phyloP scores from a whole-genome alignment of 1,139 yeast species.

The Geotrichum phurueaensis region DNA sequence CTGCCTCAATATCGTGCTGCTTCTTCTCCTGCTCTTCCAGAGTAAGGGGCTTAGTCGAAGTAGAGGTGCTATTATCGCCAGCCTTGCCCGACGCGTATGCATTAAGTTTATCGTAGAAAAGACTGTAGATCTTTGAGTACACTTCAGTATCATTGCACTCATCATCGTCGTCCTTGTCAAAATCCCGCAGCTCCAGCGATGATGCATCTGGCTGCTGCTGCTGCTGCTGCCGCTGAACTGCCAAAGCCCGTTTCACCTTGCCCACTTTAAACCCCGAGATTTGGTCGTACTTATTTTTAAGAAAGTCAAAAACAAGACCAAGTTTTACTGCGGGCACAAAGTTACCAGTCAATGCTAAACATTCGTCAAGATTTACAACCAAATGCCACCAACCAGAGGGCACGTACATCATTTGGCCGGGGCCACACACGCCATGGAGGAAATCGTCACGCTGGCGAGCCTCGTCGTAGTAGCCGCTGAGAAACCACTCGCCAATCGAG shows the following conservation, averaged over 20 bases:
- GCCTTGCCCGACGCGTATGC: slow-evolving; percentile 7
- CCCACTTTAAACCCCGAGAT: slow-evolving; percentile 63
- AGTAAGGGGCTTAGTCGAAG: neutral
- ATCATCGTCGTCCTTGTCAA: slow-evolving; percentile 12
- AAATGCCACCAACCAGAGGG: slow-evolving; percentile 97
- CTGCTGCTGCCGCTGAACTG: neutral
- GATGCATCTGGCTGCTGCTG: neutral
- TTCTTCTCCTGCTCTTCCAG: neutral
- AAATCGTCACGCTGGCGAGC: slow-evolving; percentile 40
- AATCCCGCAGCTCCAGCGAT: neutral
- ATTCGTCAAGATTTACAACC: slow-evolving; percentile 76
- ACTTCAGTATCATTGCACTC: neutral
- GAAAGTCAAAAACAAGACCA: slow-evolving; percentile 53
- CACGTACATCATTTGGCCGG: slow-evolving; percentile 81
- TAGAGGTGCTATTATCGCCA: neutral
- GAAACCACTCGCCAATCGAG: slow-evolving; percentile 86
- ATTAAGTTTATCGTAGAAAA: slow-evolving; percentile 1
- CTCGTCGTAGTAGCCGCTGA: slow-evolving; percentile 73
- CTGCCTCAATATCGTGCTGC: slow-evolving; percentile 9
- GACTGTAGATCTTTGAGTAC: neutral
- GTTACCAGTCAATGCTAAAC: slow-evolving; percentile 75
- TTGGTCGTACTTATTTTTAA: slow-evolving; percentile 61
- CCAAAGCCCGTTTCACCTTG: slow-evolving; percentile 8
- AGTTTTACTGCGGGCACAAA: slow-evolving; percentile 66
- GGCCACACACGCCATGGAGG: slow-evolving; percentile 64